A percentile compares a stretch with the other conserved stretches of the same genome.
phyloP scores from a whole-genome alignment of 2,329 filamentous ascomycete genomes.

The Cladosporium sphaerospermum region DNA sequence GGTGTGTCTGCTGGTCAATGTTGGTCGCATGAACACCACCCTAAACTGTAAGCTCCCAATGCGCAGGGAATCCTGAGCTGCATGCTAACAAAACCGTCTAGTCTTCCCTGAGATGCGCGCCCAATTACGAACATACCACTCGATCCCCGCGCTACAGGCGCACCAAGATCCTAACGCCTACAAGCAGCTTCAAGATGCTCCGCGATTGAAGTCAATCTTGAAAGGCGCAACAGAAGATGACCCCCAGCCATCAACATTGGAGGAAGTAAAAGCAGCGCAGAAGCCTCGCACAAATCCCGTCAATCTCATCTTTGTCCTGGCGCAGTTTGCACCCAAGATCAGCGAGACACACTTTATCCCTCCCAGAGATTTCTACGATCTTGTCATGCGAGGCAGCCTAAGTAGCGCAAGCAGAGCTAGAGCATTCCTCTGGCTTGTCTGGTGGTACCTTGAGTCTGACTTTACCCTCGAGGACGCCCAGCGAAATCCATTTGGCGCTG shows the following conservation, averaged over 20 bases:
- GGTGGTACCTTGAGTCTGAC: conserved; percentile 97
- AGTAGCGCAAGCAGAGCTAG: conserved; percentile 76
- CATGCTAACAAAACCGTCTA: conserved; percentile 34
- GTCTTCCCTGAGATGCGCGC: conserved; percentile 99
- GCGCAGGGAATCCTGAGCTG: background rate
- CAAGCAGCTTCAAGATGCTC: conserved; percentile 95
- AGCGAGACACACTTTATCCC: conserved; percentile 87
- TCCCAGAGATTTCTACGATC: conserved; percentile 85
- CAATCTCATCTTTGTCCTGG: conserved; percentile 92
- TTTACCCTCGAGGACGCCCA: conserved; percentile 82
- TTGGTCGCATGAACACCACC: conserved; percentile 97
- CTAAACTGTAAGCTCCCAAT: conserved; percentile 67
- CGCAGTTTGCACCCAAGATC: conserved; percentile 81
- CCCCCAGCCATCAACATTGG: conserved; percentile 74
- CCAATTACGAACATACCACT: conserved; percentile 93
- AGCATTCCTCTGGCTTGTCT: conserved; percentile 96
- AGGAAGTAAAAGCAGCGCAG: conserved; percentile 65
- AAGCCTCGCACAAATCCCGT: conserved; percentile 90
- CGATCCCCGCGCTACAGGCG: conserved; percentile 91
- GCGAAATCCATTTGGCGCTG: conserved; percentile 79
- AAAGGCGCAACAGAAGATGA: conserved; percentile 93
- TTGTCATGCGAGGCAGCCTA: conserved; percentile 83
- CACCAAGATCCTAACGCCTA: conserved; percentile 93
- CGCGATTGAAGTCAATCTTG: conserved; percentile 89
- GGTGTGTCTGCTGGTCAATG: conserved; percentile 95